Evolutionary conservation across 805 yeast genomes (phyloP).

Genomic region (Yamadazyma phyllophila): DNA sequence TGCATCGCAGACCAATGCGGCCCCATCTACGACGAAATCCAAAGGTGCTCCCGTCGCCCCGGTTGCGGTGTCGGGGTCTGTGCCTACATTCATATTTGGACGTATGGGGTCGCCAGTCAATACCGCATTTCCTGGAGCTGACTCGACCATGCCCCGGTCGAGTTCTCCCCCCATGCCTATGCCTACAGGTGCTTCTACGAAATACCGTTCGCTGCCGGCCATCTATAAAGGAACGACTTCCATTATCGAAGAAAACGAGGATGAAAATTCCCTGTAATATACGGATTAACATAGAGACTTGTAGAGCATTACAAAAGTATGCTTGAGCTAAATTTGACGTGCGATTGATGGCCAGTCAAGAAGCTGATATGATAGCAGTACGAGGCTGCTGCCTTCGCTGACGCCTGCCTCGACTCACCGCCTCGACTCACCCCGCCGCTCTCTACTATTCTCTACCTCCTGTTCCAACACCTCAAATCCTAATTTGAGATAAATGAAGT

Average conservation of each 20-base stretch:
- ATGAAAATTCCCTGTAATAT: slow-evolving; percentile 10
- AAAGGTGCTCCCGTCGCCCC: slow-evolving; percentile 3
- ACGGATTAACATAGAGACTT: background rate
- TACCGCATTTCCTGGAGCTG: background rate
- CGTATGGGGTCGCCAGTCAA: slow-evolving; percentile 4
- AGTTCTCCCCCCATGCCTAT: slow-evolving; percentile 12
- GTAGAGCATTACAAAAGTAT: too few species aligned
- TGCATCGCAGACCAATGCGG: background rate
- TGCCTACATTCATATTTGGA: slow-evolving; percentile 3
- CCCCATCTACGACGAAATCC: background rate
- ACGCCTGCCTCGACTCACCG: background rate
- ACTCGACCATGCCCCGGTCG: slow-evolving; percentile 3
- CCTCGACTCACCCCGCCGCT: too few species aligned
- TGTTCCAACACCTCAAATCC: too few species aligned
- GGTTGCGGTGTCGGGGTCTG: background rate
- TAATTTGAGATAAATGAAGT: background rate
- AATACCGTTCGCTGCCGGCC: slow-evolving; percentile 5
- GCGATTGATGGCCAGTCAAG: too few species aligned
- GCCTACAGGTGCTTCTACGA: slow-evolving; percentile 1
- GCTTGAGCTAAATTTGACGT: too few species aligned
- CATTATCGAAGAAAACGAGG: slow-evolving; percentile 19
- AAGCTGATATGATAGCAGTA: too few species aligned
- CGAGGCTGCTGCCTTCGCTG: background rate
- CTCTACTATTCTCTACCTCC: too few species aligned
- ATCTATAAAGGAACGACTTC: slow-evolving; percentile 4